Evolutionary conservation across 2,329 filamentous ascomycete genomes (phyloP), one percentile per base, ranked within the genome.

Genomic region (Cercospora sp.): DNA sequence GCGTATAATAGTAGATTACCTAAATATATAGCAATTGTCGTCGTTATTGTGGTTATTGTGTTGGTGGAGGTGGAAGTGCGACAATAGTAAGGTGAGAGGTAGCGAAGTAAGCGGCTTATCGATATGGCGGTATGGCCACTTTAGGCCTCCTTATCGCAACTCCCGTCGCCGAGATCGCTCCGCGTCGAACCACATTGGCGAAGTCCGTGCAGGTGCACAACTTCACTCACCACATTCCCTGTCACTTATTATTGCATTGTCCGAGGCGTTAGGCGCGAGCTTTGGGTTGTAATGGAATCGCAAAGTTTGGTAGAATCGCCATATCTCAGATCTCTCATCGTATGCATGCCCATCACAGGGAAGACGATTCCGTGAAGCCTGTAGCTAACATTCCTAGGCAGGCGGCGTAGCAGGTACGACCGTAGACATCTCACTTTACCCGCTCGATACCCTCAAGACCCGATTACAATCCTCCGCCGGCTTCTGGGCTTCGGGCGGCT

Each of bases 371-470:
- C 8, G 28, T 12, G 23, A 16, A 30, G 33, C 42, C 16, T 31
- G 58, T 18, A 61, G 67, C 69, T 75, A 60, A 69, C 64, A 59
- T 63, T 23, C 60, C 58, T 75, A 90, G 85, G 93, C 95, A 74
- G 95, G 95, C 80, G 95, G 90, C 77, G 84, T 97, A 73, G 95
- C 95, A 73, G 95, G 95, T 78, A 95, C 95, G 59, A 97, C 94
- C 13, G 95, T 98, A 80, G 95, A 99, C 87, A 90, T 97, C 76
- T 93, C 93, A 65, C 92, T 99, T 78, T 99, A 92, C 84, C 95
- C 95, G 0, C 93, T 99, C 85, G 96, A 99, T 86, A 99, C 95
- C 0, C 90, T 99, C 78, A 99, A 99, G 83, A 99, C 96, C 53
- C 93, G 95, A 16, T 92, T 99, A 6, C 95, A 99, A 83, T 93